Percentiles rank a stretch among this genome's conserved stretches.
phyloP scores from a whole-genome alignment of 176 grass and related monocot genomes.

The Avena sativa region DNA sequence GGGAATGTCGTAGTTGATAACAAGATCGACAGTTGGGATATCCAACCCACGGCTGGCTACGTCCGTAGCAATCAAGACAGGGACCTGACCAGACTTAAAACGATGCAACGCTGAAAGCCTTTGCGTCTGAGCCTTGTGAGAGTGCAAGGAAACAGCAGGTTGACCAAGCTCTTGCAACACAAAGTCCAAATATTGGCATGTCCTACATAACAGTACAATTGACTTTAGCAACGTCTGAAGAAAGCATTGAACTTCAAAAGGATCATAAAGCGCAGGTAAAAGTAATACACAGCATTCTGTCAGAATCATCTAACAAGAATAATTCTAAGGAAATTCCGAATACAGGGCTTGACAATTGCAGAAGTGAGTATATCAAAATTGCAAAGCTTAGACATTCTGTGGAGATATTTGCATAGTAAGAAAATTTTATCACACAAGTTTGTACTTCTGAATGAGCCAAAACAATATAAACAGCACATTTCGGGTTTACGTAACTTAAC shows the following conservation, averaged over 20 bases:
- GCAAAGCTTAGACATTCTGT: background rate
- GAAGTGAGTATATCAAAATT: background rate
- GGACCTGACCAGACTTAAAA: constrained; percentile 82
- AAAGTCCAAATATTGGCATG: constrained; percentile 74
- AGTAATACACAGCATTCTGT: background rate
- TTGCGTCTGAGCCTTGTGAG: constrained; percentile 74
- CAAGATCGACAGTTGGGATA: constrained; percentile 97
- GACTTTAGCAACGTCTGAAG: constrained; percentile 28
- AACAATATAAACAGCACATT: constrained; percentile 1
- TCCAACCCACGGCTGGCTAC: constrained; percentile 96
- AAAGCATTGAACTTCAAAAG: constrained; percentile 12
- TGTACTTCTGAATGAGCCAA: background rate
- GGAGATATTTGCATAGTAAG: background rate
- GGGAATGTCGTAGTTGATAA: constrained; percentile 95
- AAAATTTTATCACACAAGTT: background rate
- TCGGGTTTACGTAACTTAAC: background rate
- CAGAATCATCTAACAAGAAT: constrained; percentile 34
- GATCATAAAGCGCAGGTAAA: background rate
- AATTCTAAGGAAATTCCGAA: constrained; percentile 1
- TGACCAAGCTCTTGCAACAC: constrained; percentile 75
- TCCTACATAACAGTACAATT: constrained; percentile 55
- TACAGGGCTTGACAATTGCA: constrained; percentile 16
- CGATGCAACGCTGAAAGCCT: constrained; percentile 72
- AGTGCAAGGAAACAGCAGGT: constrained; percentile 82
- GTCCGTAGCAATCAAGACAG: constrained; percentile 80